Base-by-base conservation (phyloP, 345 rosid species). In the Euphorbia peplus region DNA sequence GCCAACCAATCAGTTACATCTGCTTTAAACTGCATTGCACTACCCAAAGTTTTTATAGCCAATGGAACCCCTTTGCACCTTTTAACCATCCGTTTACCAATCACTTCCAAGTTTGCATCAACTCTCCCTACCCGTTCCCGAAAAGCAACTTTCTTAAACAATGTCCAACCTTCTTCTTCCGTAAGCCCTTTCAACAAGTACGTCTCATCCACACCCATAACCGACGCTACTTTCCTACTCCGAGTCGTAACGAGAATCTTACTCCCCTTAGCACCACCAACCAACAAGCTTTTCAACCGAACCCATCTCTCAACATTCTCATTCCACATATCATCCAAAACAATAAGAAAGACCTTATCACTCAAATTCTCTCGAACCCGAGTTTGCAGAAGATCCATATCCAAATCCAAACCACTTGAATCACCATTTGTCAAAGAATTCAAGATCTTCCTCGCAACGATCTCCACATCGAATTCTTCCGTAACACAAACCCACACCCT, bases 21-120 rank as follows among this genome's bases (percentile, higher is more conserved):
- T 3, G 21, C 24, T 63, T 70, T 71, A 4, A 48, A 48, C 0
- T 62, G 46, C 56, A 78, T 15, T 1, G 74, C 7, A 54, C 76
- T 67, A 19, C 78, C 82, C n/a, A 74, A 8, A 2, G 70, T 51
- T 28, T 55, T 74, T 11, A 67, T 60, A 0, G 78, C 78, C 26
- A 78, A 24, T 15, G 82, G 82, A 24, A 73, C 70, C 0, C 82
- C 78, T 8, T n/a, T 47, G 24, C 78, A 78, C 50, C 61, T 74
- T 1, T 15, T 32, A 1, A 70, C 75, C 21, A 78, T 57, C 63
- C 65, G 60, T 16, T 51, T 32, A 3, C 73, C 78, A 0, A 71
- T 67, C 6, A 15, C 57, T 59, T 47, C 58, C 15, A 78, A 63
- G 30, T 67, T 54, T 16, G 57, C 54, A 28, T 60, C 25, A 16